Evolutionary conservation across 129 eudicot genomes (phyloP).

Genomic region (Lactuca sativa): DNA sequence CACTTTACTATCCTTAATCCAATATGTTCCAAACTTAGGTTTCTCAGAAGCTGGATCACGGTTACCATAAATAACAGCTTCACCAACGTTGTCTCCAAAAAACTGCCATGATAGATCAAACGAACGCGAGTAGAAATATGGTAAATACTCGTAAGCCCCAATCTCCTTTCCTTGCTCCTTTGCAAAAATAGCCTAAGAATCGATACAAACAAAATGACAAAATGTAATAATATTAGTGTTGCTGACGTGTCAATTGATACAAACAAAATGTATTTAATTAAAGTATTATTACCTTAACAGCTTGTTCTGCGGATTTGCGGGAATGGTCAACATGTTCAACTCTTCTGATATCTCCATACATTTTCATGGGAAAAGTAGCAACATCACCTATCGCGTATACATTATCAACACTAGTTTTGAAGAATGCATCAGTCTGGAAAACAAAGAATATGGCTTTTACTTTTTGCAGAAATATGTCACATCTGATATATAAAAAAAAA

Average conservation of each 20-base stretch:
- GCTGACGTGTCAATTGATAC: background rate
- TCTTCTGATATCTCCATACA: slow-evolving; percentile 65
- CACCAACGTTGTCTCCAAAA: slow-evolving; percentile 78
- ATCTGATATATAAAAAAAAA: background rate
- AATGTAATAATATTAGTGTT: background rate
- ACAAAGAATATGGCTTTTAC: slow-evolving; percentile 1
- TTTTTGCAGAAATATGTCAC: background rate
- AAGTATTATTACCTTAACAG: slow-evolving; percentile 44
- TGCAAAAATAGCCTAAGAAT: slow-evolving; percentile 22
- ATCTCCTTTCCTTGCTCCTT: slow-evolving; percentile 52
- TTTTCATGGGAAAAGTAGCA: slow-evolving; percentile 81
- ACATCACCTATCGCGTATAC: slow-evolving; percentile 91
- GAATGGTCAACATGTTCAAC: slow-evolving; percentile 90
- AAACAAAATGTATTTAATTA: too few species aligned
- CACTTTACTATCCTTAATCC: slow-evolving; percentile 75
- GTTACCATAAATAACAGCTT: slow-evolving; percentile 49
- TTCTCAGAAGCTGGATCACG: slow-evolving; percentile 47
- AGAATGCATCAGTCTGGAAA: slow-evolving; percentile 69
- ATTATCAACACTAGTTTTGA: slow-evolving; percentile 60
- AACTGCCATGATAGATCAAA: slow-evolving; percentile 86
- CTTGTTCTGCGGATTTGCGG: slow-evolving; percentile 87
- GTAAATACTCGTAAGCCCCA: slow-evolving; percentile 28
- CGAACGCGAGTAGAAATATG: slow-evolving; percentile 69
- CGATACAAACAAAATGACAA: background rate
- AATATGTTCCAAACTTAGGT: slow-evolving; percentile 68